A percentile compares a stretch with the other conserved stretches of the same genome.
phyloP scores from a whole-genome alignment of 2,329 filamentous ascomycete species.

The Hypoxylon sp. region DNA sequence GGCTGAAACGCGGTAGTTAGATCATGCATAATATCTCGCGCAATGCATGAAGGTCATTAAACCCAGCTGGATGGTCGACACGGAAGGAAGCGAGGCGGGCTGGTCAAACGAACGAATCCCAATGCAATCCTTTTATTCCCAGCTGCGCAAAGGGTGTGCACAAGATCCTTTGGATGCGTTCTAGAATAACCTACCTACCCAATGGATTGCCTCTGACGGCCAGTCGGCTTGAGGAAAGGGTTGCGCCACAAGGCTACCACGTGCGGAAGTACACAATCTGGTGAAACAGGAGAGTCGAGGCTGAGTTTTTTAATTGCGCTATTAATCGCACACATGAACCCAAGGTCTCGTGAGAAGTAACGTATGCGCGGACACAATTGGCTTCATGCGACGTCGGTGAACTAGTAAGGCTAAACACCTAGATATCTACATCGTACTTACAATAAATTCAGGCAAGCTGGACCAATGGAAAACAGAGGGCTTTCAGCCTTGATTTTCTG shows the following conservation, averaged over 20 bases:
- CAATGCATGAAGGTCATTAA: not conserved
- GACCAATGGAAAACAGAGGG: not conserved
- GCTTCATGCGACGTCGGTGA: constrained; percentile 1
- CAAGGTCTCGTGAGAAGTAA: constrained; percentile 11
- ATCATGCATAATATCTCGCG: constrained; percentile 2
- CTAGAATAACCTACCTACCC: not conserved
- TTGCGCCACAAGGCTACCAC: not conserved
- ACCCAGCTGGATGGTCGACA: not conserved
- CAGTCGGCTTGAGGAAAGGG: not conserved
- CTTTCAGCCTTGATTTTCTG: not conserved
- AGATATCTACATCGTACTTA: not conserved
- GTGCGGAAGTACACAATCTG: not conserved
- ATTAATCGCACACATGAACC: constrained; percentile 12
- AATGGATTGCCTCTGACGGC: constrained; percentile 5
- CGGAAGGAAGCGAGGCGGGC: not conserved
- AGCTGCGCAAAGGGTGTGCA: not conserved
- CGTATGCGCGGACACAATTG: constrained; percentile 14
- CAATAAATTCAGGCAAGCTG: not conserved
- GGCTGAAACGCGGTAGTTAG: not conserved
- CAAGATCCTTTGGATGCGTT: not conserved
- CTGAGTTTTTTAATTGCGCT: constrained; percentile 4
- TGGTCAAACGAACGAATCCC: not conserved
- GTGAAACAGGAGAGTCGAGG: constrained; percentile 2
- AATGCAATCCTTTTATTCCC: not conserved
- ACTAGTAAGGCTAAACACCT: not conserved